Evolutionary conservation across 2,329 filamentous ascomycete species (phyloP), one percentile per base, ranked within the genome.

Genomic region (Chaetomium strumarium): DNA sequence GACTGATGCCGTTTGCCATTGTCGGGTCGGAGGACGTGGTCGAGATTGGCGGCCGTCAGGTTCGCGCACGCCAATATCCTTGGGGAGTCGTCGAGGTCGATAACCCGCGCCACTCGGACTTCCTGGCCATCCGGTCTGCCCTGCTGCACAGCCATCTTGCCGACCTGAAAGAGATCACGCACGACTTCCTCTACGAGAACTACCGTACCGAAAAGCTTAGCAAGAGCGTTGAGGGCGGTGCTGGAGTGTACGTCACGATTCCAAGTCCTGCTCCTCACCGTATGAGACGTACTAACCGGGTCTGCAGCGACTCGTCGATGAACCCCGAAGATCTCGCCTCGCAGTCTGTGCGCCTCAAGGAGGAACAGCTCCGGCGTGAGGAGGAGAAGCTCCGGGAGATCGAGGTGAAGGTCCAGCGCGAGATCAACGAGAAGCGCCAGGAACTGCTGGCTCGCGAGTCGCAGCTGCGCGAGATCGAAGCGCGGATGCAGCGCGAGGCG

Each of bases 201-300:
- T 99, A 99, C 82, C 90, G 93, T 90, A 99, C 93, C 68, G 93
- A 99, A 88, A 97, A 97, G 80, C 88, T 99, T 66, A 95, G 89
- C 79, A 99, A 97, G 89, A 96, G 90, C 70, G 93, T 99, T 64
- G 91, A 96, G 69, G 89, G 89, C 71, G 88, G 88, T 74, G 80
- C 84, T 73, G 82, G 84, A 81, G 83, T 84, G 90, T 96, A 88
- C 64, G 90, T 90, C 39, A 55, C 57, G 9, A 29, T 17, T 20
- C 7, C 47, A 40, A 42, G 44, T 12, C 10, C 11, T n/a, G 17
- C 5, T n/a, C 9, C n/a, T 37, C 39, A 11, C 24, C 3, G 29
- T 14, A 34, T 43, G 9, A 30, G 14, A 47, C 40, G 16, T 55
- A 49, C 68, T 73, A 67, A 75, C 62, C 44, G 51, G 36, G 41